Evolutionary conservation across 441 rosid species (phyloP), one percentile per base, ranked within the genome.

Genomic region (Eugenia klotzschiana): DNA sequence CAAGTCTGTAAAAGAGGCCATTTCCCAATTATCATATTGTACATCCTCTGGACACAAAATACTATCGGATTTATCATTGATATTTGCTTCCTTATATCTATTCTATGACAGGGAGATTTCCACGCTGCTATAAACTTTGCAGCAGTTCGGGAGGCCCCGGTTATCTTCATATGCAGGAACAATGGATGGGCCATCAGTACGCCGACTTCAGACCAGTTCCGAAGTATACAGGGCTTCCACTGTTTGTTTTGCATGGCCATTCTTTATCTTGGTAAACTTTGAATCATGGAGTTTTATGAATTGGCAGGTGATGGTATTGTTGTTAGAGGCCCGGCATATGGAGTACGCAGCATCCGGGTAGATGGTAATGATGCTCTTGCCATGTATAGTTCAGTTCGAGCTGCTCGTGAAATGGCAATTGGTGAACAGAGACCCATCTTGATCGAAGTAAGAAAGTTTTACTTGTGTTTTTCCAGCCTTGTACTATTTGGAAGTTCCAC

Each of bases 321-420:
- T 54, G 56, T 83, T 37, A 86, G 57, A 86, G 87, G 87, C 27
- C 87, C 74, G n/a, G 87, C 87, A 72, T 86, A 86, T 83, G 87
- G 87, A 33, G 83, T 86, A 27, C 83, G 82, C 81, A 86, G 85
- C 81, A 86, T 86, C 73, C 74, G 87, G 60, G 85, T 86, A 16
- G 87, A 86, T 50, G 87, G 87, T 12, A 86, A 86, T 54, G 87
- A 86, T 55, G 85, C 87, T 13, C 85, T 86, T 72, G 87, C 87
- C 60, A 73, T 86, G 79, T 83, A 86, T 54, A 80, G 80, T 69
- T 77, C 87, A 3, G 87, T 86, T 50, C 81, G 26, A 20, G 83
- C 87, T n/a, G 87, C 85, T 25, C 87, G 87, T 49, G 81, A 83
- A 25, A 86, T 83, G 83, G 83, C 87, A 12, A 83, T 86, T 83